These are phyloP conservation scores for Pezicula rhizophila DNA, from an alignment of 2,329 filamentous ascomycete species.

Conservation along the genomic window DNA sequence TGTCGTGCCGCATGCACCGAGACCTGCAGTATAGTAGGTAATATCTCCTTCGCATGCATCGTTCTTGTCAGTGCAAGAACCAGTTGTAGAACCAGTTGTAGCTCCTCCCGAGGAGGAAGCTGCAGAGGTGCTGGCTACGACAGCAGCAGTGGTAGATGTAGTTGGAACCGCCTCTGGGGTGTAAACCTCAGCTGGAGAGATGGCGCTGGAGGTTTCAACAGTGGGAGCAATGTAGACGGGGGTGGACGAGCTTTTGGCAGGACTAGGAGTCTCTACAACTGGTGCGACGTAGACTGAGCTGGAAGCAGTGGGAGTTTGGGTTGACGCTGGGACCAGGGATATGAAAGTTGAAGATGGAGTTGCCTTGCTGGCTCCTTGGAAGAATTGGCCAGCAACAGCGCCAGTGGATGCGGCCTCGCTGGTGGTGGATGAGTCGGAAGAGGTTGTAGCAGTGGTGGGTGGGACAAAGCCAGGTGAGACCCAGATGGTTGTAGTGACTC, in stretches of 20 bases:
- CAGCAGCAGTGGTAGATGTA: constrained; percentile 6
- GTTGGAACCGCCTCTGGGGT: constrained; percentile 2
- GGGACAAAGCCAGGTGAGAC: constrained; percentile 26
- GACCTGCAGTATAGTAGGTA: constrained; percentile 67
- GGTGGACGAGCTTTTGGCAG: constrained; percentile 11
- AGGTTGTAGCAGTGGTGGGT: constrained; percentile 5
- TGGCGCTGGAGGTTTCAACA: constrained; percentile 8
- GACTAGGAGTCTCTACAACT: constrained; percentile 10
- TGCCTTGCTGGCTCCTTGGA: background rate
- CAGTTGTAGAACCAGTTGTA: constrained; percentile 15
- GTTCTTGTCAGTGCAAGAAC: constrained; percentile 16
- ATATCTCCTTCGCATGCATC: constrained; percentile 50
- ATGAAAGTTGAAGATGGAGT: constrained; percentile 2
- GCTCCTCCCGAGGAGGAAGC: constrained; percentile 13
- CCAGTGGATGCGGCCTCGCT: background rate
- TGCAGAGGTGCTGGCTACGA: constrained; percentile 7
- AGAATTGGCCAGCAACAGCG: background rate
- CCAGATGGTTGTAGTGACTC: constrained; percentile 32
- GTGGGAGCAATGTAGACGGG: constrained; percentile 21
- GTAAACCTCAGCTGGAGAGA: constrained; percentile 3
- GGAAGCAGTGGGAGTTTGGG: constrained; percentile 18
- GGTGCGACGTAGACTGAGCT: constrained; percentile 23
- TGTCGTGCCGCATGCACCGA: constrained; percentile 62
- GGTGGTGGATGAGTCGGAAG: background rate
- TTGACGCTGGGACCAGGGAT: constrained; percentile 13